Conservation (phyloP, 352 stramenopile species). For the Globisporangium nodosum region DNA sequence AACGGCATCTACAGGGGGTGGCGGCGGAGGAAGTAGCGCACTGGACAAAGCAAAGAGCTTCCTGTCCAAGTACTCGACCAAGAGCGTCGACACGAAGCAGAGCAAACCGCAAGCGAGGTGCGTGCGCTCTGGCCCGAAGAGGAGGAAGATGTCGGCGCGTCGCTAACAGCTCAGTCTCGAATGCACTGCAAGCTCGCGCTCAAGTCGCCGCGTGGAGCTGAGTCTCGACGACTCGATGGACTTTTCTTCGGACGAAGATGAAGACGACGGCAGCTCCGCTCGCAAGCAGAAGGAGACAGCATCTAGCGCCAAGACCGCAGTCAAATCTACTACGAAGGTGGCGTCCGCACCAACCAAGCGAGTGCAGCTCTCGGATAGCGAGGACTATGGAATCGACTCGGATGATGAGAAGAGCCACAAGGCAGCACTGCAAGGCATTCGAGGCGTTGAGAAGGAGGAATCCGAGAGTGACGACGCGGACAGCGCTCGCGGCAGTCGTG, state of each 20-base stretch:
- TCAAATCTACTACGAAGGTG: too few species aligned
- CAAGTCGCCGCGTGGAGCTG: slow-evolving; percentile 30
- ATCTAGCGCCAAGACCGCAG: not conserved
- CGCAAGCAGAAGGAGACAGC: not conserved
- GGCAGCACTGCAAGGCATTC: not conserved
- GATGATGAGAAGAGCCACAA: not conserved
- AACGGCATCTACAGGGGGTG: not conserved
- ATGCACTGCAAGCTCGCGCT: slow-evolving; percentile 2
- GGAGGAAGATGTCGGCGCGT: not conserved
- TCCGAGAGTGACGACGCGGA: slow-evolving; percentile 10
- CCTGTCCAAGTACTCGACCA: slow-evolving; percentile 65
- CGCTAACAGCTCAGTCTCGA: not conserved
- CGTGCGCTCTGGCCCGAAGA: not conserved
- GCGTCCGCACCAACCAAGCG: not conserved
- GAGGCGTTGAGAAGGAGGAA: not conserved
- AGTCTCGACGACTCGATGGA: slow-evolving; percentile 49
- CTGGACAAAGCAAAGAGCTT: slow-evolving; percentile 71
- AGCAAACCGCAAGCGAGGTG: slow-evolving; percentile 4
- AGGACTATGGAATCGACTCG: slow-evolving; percentile 6
- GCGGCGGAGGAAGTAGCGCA: slow-evolving; percentile 16
- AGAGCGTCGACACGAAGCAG: slow-evolving; percentile 13
- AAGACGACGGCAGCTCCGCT: not conserved
- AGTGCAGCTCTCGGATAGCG: slow-evolving; percentile 6
- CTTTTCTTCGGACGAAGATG: slow-evolving; percentile 19
- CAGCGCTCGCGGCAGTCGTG: not conserved